Base-by-base conservation (phyloP, 139 green algal species). In the Pleodorina starrii region DNA sequence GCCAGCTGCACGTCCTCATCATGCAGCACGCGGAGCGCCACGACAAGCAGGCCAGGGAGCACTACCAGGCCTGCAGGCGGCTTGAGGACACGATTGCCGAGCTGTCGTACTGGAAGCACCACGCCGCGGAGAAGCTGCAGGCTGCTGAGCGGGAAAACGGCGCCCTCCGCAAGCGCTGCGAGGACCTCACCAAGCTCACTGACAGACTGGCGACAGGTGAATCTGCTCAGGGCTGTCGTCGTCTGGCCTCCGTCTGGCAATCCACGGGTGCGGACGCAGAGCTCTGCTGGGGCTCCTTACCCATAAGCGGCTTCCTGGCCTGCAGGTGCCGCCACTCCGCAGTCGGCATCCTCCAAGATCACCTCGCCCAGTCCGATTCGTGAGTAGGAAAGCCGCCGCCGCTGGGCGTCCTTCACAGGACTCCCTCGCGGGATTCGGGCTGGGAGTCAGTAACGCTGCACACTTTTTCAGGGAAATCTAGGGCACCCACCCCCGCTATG, bases 1-100 rank as follows among this genome's bases (percentile, higher is more conserved):
- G 87, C 43, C 89, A 94, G 75, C 92, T 98, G 86, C 95, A 97
- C 71, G 82, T 93, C 17, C 84, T 96, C 77, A 80, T 97, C 17
- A 93, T 96, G 25, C 76, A 91, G n/a, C 91, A 93, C 59, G 91
- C 93, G 1, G 95, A 98, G 40, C 60, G 86, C 5, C 87, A 85
- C 40, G 91, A 95, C 38, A 66, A 57, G 27, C 57, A 81, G 40
- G 91, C 94, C 63, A 86, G 90, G 27, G 89, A 94, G 6, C 74
- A 76, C 44, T 95, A 95, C 86, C 79, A 90, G 85, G 71, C 50
- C 0, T 73, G 25, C 11, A 95, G 94, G 79, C 51, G 76, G 11
- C 84, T 95, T 40, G 90, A 95, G 76, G 91, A 94, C 60, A 87
- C 78, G 12, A 89, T 92, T 42, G 79, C 91, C n/a, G 91, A 95